phyloP scores from a whole-genome alignment of 2,329 filamentous ascomycete genomes.

The Sporothrix humicola region DNA sequence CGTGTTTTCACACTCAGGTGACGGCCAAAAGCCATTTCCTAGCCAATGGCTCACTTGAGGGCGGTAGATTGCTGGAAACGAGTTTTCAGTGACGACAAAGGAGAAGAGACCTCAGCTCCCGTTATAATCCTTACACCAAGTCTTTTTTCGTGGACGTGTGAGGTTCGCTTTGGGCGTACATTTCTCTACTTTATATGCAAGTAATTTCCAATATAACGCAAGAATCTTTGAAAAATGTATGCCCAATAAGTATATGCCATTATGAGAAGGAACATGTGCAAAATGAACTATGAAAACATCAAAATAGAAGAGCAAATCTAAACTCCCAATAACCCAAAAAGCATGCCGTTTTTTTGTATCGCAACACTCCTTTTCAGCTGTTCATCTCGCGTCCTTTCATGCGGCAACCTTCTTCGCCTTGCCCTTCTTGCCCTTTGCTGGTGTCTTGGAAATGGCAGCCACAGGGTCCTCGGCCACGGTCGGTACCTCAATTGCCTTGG shows the following conservation, averaged over 20 bases:
- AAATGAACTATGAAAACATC: conserved; percentile 8
- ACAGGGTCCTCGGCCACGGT: conserved; percentile 21
- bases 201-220: no score
- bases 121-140: conserved; percentile 62
- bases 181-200: conserved; percentile 37
- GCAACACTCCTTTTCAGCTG: neutral
- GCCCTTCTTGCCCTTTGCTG: conserved; percentile 45
- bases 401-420: conserved; percentile 45
- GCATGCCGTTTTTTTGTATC: conserved; percentile 17
- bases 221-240: neutral
- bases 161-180: conserved; percentile 70
- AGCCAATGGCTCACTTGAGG: conserved; percentile 52
- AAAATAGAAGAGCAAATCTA: neutral
- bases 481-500: conserved; percentile 12
- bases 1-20: conserved; percentile 19
- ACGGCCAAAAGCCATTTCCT: neutral
- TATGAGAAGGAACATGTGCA: neutral
- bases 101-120: conserved; percentile 56
- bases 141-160: conserved; percentile 51
- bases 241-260: conserved; percentile 3
- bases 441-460: conserved; percentile 40
- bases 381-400: conserved; percentile 12
- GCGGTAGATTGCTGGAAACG: conserved; percentile 38
- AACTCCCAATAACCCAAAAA: conserved; percentile 31
- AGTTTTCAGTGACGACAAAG: conserved; percentile 52